These are phyloP conservation scores for Suillus paluster DNA, from an alignment of 768 basidiomycete genomes.

Conservation along the genomic window DNA sequence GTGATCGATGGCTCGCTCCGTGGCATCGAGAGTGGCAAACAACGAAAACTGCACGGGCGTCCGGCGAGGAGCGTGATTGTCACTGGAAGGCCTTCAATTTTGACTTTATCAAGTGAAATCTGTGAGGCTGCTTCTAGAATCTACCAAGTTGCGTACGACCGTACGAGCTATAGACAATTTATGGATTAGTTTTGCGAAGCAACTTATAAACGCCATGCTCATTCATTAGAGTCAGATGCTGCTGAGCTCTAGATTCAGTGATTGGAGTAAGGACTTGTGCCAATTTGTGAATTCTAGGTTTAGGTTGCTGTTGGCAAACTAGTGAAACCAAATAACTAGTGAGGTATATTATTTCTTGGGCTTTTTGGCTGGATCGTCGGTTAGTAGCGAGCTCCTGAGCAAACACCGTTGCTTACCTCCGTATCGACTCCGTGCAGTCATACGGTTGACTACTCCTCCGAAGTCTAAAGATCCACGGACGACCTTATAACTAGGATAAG, in stretches of 20 bases:
- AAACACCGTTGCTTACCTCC: slow-evolving; percentile 59
- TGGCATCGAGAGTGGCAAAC: slow-evolving; percentile 31
- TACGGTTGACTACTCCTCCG: slow-evolving; percentile 84
- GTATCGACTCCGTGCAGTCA: slow-evolving; percentile 86
- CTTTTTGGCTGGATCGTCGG: slow-evolving; percentile 65
- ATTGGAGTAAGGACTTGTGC: background rate
- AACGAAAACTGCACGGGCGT: background rate
- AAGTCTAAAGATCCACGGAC: slow-evolving; percentile 93
- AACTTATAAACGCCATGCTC: background rate
- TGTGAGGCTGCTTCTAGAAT: background rate
- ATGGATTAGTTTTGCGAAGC: background rate
- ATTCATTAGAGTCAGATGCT: background rate
- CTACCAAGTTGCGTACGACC: background rate
- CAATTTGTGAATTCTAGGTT: background rate
- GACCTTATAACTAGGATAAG: slow-evolving; percentile 79
- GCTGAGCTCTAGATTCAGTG: background rate
- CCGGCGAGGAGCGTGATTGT: slow-evolving; percentile 11
- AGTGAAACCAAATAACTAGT: background rate
- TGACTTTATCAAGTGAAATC: background rate
- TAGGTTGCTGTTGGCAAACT: background rate
- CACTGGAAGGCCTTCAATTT: slow-evolving; percentile 16
- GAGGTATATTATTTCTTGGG: slow-evolving; percentile 64
- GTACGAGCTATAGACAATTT: background rate
- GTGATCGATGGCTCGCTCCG: slow-evolving; percentile 38
- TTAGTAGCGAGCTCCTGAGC: background rate